A percentile compares a stretch with the other conserved stretches of the same genome.
These are phyloP conservation scores for Aspergillus hortae DNA, from an alignment of 2,329 filamentous ascomycete genomes.

Conservation along the genomic window DNA sequence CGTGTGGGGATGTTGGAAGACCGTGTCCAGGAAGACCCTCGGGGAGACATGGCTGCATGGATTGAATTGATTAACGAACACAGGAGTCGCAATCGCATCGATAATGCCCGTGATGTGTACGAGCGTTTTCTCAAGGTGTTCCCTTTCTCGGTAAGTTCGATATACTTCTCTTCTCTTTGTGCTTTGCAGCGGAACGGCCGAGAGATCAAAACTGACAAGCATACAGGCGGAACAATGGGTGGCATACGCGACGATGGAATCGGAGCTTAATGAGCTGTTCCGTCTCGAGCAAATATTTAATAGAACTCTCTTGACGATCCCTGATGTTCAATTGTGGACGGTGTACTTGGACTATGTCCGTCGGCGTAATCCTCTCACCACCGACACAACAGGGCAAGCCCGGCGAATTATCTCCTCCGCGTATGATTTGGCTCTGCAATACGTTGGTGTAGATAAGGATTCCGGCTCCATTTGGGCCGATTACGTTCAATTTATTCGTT, in stretches of 20 bases:
- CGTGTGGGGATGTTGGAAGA: conserved; percentile 79
- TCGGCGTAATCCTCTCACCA: conserved; percentile 79
- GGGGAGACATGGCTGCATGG: conserved; percentile 92
- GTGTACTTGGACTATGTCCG: conserved; percentile 94
- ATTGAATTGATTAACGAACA: conserved; percentile 80
- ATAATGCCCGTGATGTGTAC: conserved; percentile 75
- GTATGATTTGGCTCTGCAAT: conserved; percentile 88
- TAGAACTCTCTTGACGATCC: conserved; percentile 71
- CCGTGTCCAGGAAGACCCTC: conserved; percentile 85
- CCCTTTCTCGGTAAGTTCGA: conserved; percentile 75
- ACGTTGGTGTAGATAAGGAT: conserved; percentile 87
- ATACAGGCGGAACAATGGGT: conserved; percentile 85
- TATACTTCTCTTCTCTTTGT: not conserved
- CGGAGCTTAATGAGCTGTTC: conserved; percentile 76
- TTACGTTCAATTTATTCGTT: conserved; percentile 90
- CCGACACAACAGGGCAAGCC: conserved; percentile 71
- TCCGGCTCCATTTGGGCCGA: conserved; percentile 89
- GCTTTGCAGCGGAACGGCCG: not conserved
- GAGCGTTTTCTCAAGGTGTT: conserved; percentile 85
- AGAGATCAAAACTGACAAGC: conserved; percentile 29
- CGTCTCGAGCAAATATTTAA: conserved; percentile 81
- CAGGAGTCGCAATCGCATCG: conserved; percentile 73
- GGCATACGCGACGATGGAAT: conserved; percentile 82
- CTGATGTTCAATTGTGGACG: conserved; percentile 84
- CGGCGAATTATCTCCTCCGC: conserved; percentile 77